Conservation (phyloP, 306 rosid genomes). For the Comarum palustre region DNA sequence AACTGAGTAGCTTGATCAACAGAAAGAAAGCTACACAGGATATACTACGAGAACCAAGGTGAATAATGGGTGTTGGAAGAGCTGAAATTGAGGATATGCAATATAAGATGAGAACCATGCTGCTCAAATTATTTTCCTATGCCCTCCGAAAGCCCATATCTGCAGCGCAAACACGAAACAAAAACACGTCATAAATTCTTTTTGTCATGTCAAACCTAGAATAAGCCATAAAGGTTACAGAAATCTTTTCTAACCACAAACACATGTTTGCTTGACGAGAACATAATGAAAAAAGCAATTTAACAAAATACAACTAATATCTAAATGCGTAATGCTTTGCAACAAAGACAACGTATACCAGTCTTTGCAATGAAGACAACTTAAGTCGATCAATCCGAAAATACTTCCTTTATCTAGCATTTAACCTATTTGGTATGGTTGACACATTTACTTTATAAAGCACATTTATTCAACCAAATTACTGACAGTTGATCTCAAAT, state of each 20-base stretch:
- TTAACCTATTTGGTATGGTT: not conserved
- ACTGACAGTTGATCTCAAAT: not conserved
- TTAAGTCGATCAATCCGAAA: not conserved
- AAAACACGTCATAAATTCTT: not conserved
- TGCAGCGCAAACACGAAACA: slow-evolving; percentile 8
- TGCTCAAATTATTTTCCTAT: slow-evolving; percentile 45
- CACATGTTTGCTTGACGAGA: not conserved
- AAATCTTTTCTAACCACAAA: not conserved
- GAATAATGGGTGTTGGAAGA: slow-evolving; percentile 8
- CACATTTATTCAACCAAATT: not conserved
- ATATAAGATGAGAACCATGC: not conserved
- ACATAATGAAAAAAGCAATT: not conserved
- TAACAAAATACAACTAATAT: not conserved
- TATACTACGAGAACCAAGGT: slow-evolving; percentile 9
- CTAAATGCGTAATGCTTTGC: not conserved
- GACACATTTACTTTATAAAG: not conserved
- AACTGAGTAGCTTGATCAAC: slow-evolving; percentile 12
- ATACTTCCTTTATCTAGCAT: not conserved
- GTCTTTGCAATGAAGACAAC: not conserved
- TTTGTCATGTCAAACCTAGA: not conserved
- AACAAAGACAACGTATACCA: not conserved
- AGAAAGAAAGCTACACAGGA: slow-evolving; percentile 15
- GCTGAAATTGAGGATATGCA: slow-evolving; percentile 6
- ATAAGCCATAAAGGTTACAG: not conserved
- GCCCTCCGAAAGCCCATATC: slow-evolving; percentile 70